Percentiles rank a stretch among this genome's conserved stretches.
phyloP scores from a whole-genome alignment of 345 rosid genomes.

The Ceriops zippeliana region DNA sequence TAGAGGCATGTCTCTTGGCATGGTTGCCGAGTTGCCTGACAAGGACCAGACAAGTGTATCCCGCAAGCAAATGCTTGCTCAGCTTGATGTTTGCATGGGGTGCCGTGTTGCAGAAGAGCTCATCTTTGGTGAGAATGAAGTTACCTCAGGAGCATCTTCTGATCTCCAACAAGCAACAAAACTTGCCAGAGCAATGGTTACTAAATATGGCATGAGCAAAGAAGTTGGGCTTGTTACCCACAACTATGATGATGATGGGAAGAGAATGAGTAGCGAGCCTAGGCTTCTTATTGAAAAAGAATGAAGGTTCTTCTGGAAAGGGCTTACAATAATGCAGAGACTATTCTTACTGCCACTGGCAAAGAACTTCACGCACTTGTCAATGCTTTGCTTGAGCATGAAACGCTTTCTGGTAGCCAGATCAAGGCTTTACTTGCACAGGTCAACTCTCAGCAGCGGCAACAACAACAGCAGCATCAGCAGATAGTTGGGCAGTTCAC shows the following conservation, averaged over 20 bases:
- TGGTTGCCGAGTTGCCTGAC: constrained; percentile 90
- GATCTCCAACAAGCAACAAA: constrained; percentile 84
- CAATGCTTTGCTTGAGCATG: constrained; percentile 71
- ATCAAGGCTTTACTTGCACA: constrained; percentile 65
- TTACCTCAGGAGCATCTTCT: constrained; percentile 79
- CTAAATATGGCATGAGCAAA: constrained; percentile 85
- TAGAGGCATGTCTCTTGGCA: constrained; percentile 90
- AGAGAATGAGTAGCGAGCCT: constrained; percentile 96
- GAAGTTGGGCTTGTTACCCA: constrained; percentile 81
- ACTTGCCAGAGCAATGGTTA: constrained; percentile 86
- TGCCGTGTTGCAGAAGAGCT: constrained; percentile 96
- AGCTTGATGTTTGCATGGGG: constrained; percentile 93
- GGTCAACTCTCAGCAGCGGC: constrained; percentile 56
- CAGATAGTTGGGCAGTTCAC: constrained; percentile 45
- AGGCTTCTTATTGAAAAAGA: constrained; percentile 89
- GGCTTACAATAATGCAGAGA: constrained; percentile 86
- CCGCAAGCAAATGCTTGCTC: constrained; percentile 91
- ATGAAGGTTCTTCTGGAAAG: constrained; percentile 58
- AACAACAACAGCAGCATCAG: constrained; percentile 45
- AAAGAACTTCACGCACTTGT: constrained; percentile 87
- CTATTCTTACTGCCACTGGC: constrained; percentile 61
- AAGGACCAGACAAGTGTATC: constrained; percentile 72
- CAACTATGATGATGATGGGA: constrained; percentile 80
- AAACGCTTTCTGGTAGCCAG: constrained; percentile 76
- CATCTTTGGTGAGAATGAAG: constrained; percentile 85